These are phyloP conservation scores for Salix udensis DNA, from an alignment of 345 rosid genomes.

Conservation along the genomic window DNA sequence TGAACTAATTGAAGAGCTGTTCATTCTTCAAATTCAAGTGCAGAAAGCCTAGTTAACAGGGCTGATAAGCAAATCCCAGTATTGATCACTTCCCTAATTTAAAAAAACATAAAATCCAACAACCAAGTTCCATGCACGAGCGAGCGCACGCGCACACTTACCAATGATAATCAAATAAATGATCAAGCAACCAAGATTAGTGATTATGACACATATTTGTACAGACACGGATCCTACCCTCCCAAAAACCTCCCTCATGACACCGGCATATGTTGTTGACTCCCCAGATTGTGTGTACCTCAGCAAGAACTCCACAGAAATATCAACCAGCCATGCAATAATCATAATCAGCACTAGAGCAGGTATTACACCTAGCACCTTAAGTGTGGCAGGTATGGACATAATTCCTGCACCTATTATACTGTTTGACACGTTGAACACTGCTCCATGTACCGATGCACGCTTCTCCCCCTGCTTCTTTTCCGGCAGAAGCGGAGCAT, in stretches of 20 bases:
- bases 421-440: slow-evolving; percentile 83
- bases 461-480: slow-evolving; percentile 22
- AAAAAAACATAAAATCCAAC: neutral
- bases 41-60: neutral
- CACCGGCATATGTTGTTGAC: slow-evolving; percentile 64
- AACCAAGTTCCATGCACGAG: neutral
- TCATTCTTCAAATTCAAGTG: neutral
- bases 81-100: neutral
- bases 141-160: slow-evolving; percentile 7
- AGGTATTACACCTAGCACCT: slow-evolving; percentile 78
- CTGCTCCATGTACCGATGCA: slow-evolving; percentile 64
- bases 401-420: slow-evolving; percentile 87
- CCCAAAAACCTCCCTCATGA: slow-evolving; percentile 87
- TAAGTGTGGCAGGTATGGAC: slow-evolving; percentile 83
- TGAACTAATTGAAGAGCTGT: neutral
- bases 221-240: slow-evolving; percentile 49
- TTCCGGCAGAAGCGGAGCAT: slow-evolving; percentile 52
- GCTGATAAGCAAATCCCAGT: neutral
- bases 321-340: slow-evolving; percentile 62
- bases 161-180: slow-evolving; percentile 77
- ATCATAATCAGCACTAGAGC: slow-evolving; percentile 51
- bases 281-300: slow-evolving; percentile 58
- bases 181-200: slow-evolving; percentile 72
- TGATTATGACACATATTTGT: slow-evolving; percentile 57
- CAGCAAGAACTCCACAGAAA: slow-evolving; percentile 71